Evolutionary conservation across 2,329 filamentous ascomycete genomes (phyloP).

Genomic region (Beauveria brongniartii): DNA sequence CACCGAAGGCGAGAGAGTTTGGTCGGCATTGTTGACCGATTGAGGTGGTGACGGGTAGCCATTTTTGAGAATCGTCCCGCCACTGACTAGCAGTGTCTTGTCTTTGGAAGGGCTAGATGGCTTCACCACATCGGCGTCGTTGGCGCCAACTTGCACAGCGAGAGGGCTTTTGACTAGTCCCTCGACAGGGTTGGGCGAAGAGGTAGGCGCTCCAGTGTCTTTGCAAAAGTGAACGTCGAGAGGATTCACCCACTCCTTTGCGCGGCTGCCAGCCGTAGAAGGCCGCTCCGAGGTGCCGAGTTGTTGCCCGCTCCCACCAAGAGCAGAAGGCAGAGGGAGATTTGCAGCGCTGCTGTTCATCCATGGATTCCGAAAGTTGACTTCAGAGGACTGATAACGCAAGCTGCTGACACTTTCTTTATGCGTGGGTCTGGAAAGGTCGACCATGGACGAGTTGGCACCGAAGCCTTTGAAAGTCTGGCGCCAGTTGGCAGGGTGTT

Average conservation of each 20-base stretch:
- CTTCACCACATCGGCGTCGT: slow-evolving; percentile 10
- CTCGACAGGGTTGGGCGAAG: slow-evolving; percentile 19
- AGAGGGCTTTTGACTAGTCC: slow-evolving; percentile 29
- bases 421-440: slow-evolving; percentile 27
- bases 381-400: slow-evolving; percentile 30
- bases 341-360: slow-evolving; percentile 28
- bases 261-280: slow-evolving; percentile 26
- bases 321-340: slow-evolving; percentile 24
- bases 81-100: background rate
- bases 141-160: slow-evolving; percentile 27
- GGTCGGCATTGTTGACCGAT: slow-evolving; percentile 25
- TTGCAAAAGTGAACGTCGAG: slow-evolving; percentile 38
- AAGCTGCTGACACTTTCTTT: slow-evolving; percentile 21
- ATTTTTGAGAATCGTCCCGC: slow-evolving; percentile 10
- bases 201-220: slow-evolving; percentile 15
- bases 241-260: slow-evolving; percentile 37
- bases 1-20: slow-evolving; percentile 11
- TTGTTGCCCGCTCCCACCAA: slow-evolving; percentile 23
- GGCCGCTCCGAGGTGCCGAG: slow-evolving; percentile 26
- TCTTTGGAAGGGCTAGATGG: slow-evolving; percentile 11
- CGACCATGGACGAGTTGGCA: slow-evolving; percentile 36
- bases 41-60: slow-evolving; percentile 31
- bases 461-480: slow-evolving; percentile 30
- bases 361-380: slow-evolving; percentile 29
- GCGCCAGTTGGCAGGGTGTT: slow-evolving; percentile 21